A percentile compares a stretch with the other conserved stretches of the same genome.
These are phyloP conservation scores for Arctium lappa DNA, from an alignment of 129 eudicot genomes.

Conservation along the genomic window DNA sequence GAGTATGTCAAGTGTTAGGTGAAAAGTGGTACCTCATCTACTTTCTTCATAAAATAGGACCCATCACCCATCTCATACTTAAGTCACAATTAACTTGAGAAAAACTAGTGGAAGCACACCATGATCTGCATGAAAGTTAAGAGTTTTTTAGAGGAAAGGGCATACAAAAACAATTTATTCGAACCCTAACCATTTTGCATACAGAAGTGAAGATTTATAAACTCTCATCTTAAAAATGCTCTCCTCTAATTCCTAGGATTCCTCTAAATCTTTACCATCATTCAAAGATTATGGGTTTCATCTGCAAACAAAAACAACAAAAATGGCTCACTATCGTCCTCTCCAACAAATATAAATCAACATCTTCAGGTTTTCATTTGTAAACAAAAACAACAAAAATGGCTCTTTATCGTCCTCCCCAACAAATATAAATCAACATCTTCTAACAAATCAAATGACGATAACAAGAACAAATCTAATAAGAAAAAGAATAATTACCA, in stretches of 20 bases:
- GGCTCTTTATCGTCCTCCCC: neutral
- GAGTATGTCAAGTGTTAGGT: no score
- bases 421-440: neutral
- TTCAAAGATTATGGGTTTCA: neutral
- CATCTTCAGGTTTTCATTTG: neutral
- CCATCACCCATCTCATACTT: no score
- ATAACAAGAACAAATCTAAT: constrained; percentile 7
- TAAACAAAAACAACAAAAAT: constrained; percentile 1
- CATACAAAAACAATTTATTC: no score
- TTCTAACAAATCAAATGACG: neutral
- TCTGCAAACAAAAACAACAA: constrained; percentile 1
- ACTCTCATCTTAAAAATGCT: constrained; percentile 24
- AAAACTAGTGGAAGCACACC: no score
- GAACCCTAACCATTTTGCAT: no score
- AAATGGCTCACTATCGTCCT: neutral
- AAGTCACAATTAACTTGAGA: no score
- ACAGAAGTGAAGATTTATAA: neutral
- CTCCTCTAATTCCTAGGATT: constrained; percentile 23
- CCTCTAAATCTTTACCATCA: constrained; percentile 18
- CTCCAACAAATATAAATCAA: neutral
- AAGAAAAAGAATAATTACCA: constrained; percentile 10
- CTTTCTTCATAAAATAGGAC: no score
- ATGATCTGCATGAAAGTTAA: no score
- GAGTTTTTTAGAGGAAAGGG: no score
- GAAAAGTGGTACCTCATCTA: no score